Conservation (phyloP, 148 eudicot genomes). For the Vaccinium myrtillus region DNA sequence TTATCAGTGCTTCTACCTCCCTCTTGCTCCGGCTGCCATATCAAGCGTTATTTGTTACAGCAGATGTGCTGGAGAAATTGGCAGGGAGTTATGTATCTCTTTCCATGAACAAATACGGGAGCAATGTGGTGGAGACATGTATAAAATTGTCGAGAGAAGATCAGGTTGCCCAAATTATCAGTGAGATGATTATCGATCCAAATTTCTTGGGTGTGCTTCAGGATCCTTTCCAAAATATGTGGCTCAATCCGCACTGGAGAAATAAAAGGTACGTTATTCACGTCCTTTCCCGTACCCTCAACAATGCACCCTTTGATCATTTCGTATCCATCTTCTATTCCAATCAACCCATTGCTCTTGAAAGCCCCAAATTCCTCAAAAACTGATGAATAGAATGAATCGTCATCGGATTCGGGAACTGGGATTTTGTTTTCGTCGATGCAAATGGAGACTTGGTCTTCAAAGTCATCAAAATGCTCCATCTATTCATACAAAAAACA, state of each 20-base stretch:
- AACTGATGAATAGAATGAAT: neutral
- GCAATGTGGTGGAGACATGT: too few relatives aligned
- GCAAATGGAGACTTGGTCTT: neutral
- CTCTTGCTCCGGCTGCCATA: slow-evolving; percentile 50
- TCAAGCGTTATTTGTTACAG: slow-evolving; percentile 21
- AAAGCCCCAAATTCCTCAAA: neutral
- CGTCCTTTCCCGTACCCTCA: too few relatives aligned
- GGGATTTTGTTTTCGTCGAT: neutral
- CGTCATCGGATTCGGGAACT: neutral
- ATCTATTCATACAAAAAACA: neutral
- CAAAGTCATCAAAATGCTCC: neutral
- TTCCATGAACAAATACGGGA: too few relatives aligned
- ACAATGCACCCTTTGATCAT: too few relatives aligned
- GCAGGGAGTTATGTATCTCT: neutral
- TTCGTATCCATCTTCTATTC: neutral
- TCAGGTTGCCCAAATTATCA: neutral
- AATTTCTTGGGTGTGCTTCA: slow-evolving; percentile 31
- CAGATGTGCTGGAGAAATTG: too few relatives aligned
- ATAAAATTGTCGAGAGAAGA: slow-evolving; percentile 12
- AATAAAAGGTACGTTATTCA: too few relatives aligned
- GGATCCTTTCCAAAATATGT: slow-evolving; percentile 50
- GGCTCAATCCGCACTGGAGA: slow-evolving; percentile 31
- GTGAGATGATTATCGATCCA: neutral
- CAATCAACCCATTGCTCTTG: neutral
- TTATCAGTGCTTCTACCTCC: slow-evolving; percentile 40